A percentile compares a stretch with the other conserved stretches of the same genome.
phyloP scores from a whole-genome alignment of 108 stramenopile genomes.

The Nitzschia sp. region DNA sequence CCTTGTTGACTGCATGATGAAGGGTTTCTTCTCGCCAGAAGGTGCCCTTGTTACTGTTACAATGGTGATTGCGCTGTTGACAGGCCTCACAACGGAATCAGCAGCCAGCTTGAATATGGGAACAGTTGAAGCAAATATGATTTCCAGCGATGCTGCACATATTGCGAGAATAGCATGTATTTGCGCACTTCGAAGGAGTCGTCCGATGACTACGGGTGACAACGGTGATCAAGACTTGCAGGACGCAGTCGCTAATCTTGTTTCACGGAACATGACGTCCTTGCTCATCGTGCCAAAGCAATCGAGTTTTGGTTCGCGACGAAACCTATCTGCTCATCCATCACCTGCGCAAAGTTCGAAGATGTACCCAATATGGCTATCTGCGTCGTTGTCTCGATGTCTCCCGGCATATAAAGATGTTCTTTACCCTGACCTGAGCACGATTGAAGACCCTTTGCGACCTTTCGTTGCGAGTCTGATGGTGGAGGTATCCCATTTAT shows the following conservation, averaged over 20 bases:
- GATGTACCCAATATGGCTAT: constrained; percentile 73
- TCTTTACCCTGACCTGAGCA: constrained; percentile 64
- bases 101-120: constrained; percentile 52
- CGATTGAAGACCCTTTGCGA: constrained; percentile 62
- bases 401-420: constrained; percentile 30
- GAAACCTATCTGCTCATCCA: constrained; percentile 25
- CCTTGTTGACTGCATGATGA: constrained; percentile 71
- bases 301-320: constrained; percentile 8
- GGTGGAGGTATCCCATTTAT: constrained; percentile 62
- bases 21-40: constrained; percentile 77
- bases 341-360: constrained; percentile 52
- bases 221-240: constrained; percentile 67
- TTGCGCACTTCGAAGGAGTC: constrained; percentile 58
- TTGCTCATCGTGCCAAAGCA: constrained; percentile 69
- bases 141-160: constrained; percentile 76
- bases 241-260: constrained; percentile 48
- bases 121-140: constrained; percentile 57
- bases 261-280: constrained; percentile 51
- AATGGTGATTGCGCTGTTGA: constrained; percentile 52
- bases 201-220: constrained; percentile 58
- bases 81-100: constrained; percentile 60
- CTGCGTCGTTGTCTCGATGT: constrained; percentile 67
- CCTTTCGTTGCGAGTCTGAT: constrained; percentile 68
- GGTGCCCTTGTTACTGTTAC: constrained; percentile 57
- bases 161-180: constrained; percentile 69